Conservation (phyloP, 371 early-diverging fungal species). For the Mucor ambiguus region DNA sequence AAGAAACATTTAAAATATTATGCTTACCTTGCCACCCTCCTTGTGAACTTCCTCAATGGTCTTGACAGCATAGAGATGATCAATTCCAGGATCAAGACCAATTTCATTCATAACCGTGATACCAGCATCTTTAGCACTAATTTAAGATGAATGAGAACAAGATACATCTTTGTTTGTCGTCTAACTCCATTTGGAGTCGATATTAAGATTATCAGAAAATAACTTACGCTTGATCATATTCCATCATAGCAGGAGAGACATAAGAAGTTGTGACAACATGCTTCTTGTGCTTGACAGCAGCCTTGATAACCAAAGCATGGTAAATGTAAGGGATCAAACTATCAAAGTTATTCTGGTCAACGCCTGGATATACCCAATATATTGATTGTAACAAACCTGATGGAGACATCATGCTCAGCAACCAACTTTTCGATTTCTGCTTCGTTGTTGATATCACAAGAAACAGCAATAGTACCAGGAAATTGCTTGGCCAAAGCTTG, state of each 20-base stretch:
- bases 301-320: slow-evolving; percentile 85
- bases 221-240: slow-evolving; percentile 74
- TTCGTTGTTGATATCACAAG: slow-evolving; percentile 81
- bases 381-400: slow-evolving; percentile 44
- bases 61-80: slow-evolving; percentile 88
- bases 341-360: slow-evolving; percentile 5
- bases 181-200: not conserved
- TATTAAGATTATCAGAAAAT: not conserved
- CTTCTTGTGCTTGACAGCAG: slow-evolving; percentile 81
- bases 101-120: slow-evolving; percentile 91
- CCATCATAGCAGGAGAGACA: slow-evolving; percentile 88
- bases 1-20: slow-evolving; percentile 1
- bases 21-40: slow-evolving; percentile 81
- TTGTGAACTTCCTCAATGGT: slow-evolving; percentile 87
- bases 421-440: slow-evolving; percentile 86
- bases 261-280: slow-evolving; percentile 92
- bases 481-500: slow-evolving; percentile 65
- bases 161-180: not conserved
- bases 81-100: slow-evolving; percentile 95
- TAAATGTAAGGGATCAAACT: slow-evolving; percentile 88
- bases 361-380: not conserved
- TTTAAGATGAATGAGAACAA: slow-evolving; percentile 4
- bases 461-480: slow-evolving; percentile 63
- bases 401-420: slow-evolving; percentile 82
- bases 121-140: slow-evolving; percentile 77